Percentiles rank a stretch among this genome's conserved stretches.
Evolutionary conservation across 768 basidiomycete species (phyloP).

Genomic region (Cyclocybe aegerita): DNA sequence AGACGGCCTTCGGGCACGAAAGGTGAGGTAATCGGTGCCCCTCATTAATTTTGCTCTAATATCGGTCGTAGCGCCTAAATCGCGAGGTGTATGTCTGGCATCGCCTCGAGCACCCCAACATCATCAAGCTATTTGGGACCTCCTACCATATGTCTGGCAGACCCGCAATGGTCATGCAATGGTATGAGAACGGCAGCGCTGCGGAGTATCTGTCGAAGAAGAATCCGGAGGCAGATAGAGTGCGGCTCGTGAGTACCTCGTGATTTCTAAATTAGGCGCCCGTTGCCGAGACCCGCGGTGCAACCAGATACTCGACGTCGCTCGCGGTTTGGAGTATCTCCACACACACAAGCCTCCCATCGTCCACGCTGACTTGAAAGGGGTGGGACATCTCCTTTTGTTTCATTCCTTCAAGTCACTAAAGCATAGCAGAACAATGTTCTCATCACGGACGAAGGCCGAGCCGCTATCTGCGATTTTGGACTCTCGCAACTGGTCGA

Average conservation of each 20-base stretch:
- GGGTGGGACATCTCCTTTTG: constrained; percentile 15
- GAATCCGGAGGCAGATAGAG: constrained; percentile 31
- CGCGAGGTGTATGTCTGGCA: constrained; percentile 48
- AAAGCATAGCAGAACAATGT: constrained; percentile 37
- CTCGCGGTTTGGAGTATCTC: constrained; percentile 41
- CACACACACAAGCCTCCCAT: constrained; percentile 40
- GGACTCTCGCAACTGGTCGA: constrained; percentile 38
- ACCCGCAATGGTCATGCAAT: constrained; percentile 42
- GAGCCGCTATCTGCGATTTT: constrained; percentile 44
- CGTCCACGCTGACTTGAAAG: constrained; percentile 28
- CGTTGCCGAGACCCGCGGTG: background rate
- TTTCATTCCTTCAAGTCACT: background rate
- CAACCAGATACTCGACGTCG: constrained; percentile 39
- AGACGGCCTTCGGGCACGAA: constrained; percentile 33
- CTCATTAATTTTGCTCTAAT: background rate
- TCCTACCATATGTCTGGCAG: constrained; percentile 37
- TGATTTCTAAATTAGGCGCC: background rate
- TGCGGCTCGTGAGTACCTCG: constrained; percentile 31
- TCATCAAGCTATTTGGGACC: constrained; percentile 47
- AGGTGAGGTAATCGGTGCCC: constrained; percentile 17
- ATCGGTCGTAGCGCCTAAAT: constrained; percentile 35
- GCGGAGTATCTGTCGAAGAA: constrained; percentile 37
- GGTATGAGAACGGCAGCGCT: constrained; percentile 49
- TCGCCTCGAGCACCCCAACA: constrained; percentile 45
- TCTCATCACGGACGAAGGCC: constrained; percentile 39